Evolutionary conservation across 2,329 filamentous ascomycete genomes (phyloP).

Genomic region (Exophiala alcalophila): DNA sequence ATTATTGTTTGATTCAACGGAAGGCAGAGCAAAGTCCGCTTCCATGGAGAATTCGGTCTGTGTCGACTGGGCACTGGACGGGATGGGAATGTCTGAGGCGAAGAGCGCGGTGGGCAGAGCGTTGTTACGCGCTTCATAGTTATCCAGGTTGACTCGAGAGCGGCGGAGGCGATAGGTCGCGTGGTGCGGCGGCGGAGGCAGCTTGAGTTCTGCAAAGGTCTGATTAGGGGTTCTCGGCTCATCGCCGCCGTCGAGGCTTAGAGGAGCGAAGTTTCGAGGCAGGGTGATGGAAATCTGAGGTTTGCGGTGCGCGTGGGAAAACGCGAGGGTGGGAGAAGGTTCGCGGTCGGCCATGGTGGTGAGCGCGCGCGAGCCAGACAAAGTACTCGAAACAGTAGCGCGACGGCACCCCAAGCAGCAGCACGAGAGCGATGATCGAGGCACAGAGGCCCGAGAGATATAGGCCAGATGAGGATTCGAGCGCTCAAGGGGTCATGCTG

Average conservation of each 20-base stretch:
- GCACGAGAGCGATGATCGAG: too few relatives aligned
- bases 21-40: slow-evolving; percentile 34
- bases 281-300: slow-evolving; percentile 45
- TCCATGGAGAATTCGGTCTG: slow-evolving; percentile 17
- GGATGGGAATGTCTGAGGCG: slow-evolving; percentile 41
- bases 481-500: slow-evolving; percentile 23
- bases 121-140: slow-evolving; percentile 37
- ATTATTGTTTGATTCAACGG: slow-evolving; percentile 24
- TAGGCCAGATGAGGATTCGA: slow-evolving; percentile 15
- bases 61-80: slow-evolving; percentile 34
- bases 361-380: slow-evolving; percentile 1
- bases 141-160: slow-evolving; percentile 38
- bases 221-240: slow-evolving; percentile 46
- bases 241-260: slow-evolving; percentile 37
- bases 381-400: slow-evolving; percentile 4
- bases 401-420: slow-evolving; percentile 12
- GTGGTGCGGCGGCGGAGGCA: slow-evolving; percentile 46
- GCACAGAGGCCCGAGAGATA: slow-evolving; percentile 16
- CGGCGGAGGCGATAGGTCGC: slow-evolving; percentile 43
- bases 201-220: slow-evolving; percentile 38
- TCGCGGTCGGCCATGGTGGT: slow-evolving; percentile 25
- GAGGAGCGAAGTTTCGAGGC: slow-evolving; percentile 46
- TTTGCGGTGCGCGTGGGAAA: slow-evolving; percentile 36
- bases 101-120: slow-evolving; percentile 32
- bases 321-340: slow-evolving; percentile 25